Conservation (phyloP, 495 filamentous ascomycete genomes). For the Hyphodiscus hymeniophilus region DNA sequence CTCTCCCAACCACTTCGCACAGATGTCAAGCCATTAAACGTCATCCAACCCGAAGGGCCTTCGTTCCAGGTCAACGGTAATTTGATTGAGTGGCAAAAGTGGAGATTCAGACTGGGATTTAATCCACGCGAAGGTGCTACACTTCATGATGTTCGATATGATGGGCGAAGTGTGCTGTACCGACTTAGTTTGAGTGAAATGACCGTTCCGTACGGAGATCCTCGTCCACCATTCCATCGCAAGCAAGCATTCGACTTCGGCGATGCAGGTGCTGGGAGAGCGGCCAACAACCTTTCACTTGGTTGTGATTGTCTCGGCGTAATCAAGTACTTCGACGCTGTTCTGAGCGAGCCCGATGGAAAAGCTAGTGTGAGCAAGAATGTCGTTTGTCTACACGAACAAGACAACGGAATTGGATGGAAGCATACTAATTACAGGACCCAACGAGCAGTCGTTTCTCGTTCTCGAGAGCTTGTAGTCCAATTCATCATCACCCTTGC, state of each 20-base stretch:
- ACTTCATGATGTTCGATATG: slow-evolving; percentile 58
- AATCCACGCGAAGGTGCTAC: slow-evolving; percentile 56
- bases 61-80: slow-evolving; percentile 52
- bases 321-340: slow-evolving; percentile 55
- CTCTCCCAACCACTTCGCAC: slow-evolving; percentile 49
- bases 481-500: slow-evolving; percentile 75
- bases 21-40: slow-evolving; percentile 65
- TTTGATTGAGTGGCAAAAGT: slow-evolving; percentile 59
- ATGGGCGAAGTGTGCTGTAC: slow-evolving; percentile 58
- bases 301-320: slow-evolving; percentile 60
- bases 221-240: slow-evolving; percentile 54
- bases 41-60: slow-evolving; percentile 67
- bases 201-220: slow-evolving; percentile 60
- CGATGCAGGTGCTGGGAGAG: slow-evolving; percentile 56
- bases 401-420: slow-evolving; percentile 55
- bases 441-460: slow-evolving; percentile 47
- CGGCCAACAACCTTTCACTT: slow-evolving; percentile 56
- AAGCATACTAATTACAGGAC: slow-evolving; percentile 62
- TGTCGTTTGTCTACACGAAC: slow-evolving; percentile 58
- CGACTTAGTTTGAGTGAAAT: slow-evolving; percentile 64
- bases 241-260: slow-evolving; percentile 67
- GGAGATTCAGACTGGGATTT: slow-evolving; percentile 57
- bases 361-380: slow-evolving; percentile 45
- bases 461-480: slow-evolving; percentile 50
- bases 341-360: slow-evolving; percentile 45